Evolutionary conservation across 495 filamentous ascomycete genomes (phyloP), one percentile per base, ranked within the genome.

Genomic region (Daldinia caldariorum): DNA sequence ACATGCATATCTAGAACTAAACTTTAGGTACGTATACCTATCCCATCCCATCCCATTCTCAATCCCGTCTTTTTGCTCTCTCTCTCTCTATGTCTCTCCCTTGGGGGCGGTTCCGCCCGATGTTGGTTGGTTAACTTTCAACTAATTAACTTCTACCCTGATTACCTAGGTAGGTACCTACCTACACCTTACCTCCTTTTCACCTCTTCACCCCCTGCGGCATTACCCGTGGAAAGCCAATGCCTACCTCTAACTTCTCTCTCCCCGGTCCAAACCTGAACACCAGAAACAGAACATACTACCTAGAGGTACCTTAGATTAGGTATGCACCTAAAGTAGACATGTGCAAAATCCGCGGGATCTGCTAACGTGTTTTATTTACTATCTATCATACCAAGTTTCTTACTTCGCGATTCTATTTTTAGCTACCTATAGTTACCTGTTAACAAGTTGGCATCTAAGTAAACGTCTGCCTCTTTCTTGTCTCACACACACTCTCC

Each of bases 391-490:
- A 53, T 1, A 32, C 3, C 26, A 3, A 26, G 1, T 26, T 53
- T 53, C 50, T n/a, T 13, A 9, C 31, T 37, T 56, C 32, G 26
- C 8, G n/a, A 20, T 13, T 34, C 53, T 56, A 56, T 56, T 56
- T 56, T 37, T 56, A 56, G 53, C 29, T 29, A 14, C 26, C 7
- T 47, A 1, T 26, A 26, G 26, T n/a, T n/a, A n/a, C n/a, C n/a
- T n/a, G 26, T 26, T 26, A 26, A 26, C 26, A 1, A 26, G 26
- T 1, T 26, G 26, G 26, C n/a, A n/a, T n/a, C n/a, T 26, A 26
- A 26, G 1, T 26, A 26, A 26, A 26, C 3, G 26, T 26, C 3
- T 47, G 8, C 32, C 26, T 7, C 47, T 51, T 20, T 20, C 47
- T 32, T 53, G 26, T 16, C 22, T 18, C 9, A 31, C 5, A 35